Percentiles rank a stretch among this genome's conserved stretches.
Evolutionary conservation across 1,139 yeast genomes (phyloP).

Genomic region (Yamadazyma kanchanaburiensis): DNA sequence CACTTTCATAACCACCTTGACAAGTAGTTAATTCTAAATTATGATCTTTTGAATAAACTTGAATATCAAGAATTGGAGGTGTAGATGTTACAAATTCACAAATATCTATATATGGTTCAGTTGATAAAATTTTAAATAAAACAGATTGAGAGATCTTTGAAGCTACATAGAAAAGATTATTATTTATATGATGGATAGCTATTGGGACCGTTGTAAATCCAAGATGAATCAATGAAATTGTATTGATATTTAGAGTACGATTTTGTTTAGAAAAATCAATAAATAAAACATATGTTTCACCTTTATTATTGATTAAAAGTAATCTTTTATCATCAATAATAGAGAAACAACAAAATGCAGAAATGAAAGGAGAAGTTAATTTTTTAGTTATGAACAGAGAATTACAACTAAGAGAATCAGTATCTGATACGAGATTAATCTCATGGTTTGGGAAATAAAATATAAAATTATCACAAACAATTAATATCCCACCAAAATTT

Average conservation of each 20-base stretch:
- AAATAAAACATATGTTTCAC: slow-evolving; percentile 27
- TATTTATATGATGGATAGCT: slow-evolving; percentile 25
- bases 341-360: slow-evolving; percentile 12
- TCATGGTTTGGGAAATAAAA: slow-evolving; percentile 30
- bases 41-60: slow-evolving; percentile 6
- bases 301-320: slow-evolving; percentile 28
- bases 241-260: slow-evolving; percentile 12
- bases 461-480: slow-evolving; percentile 24
- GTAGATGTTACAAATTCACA: slow-evolving; percentile 21
- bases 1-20: slow-evolving; percentile 39
- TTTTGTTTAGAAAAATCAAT: slow-evolving; percentile 13
- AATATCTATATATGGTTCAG: slow-evolving; percentile 26
- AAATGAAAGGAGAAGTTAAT: slow-evolving; percentile 4
- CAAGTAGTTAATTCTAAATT: slow-evolving; percentile 21
- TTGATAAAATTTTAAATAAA: slow-evolving; percentile 25
- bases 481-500: slow-evolving; percentile 27
- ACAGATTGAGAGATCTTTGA: slow-evolving; percentile 34
- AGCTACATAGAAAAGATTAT: slow-evolving; percentile 28
- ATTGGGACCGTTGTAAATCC: slow-evolving; percentile 29
- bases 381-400: slow-evolving; percentile 14
- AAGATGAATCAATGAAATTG: slow-evolving; percentile 24
- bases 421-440: slow-evolving; percentile 11
- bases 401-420: slow-evolving; percentile 12
- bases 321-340: slow-evolving; percentile 26
- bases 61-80: slow-evolving; percentile 36